These are phyloP conservation scores for Powellomyces hirtus DNA, from an alignment of 192 early-diverging fungal species.

Conservation along the genomic window DNA sequence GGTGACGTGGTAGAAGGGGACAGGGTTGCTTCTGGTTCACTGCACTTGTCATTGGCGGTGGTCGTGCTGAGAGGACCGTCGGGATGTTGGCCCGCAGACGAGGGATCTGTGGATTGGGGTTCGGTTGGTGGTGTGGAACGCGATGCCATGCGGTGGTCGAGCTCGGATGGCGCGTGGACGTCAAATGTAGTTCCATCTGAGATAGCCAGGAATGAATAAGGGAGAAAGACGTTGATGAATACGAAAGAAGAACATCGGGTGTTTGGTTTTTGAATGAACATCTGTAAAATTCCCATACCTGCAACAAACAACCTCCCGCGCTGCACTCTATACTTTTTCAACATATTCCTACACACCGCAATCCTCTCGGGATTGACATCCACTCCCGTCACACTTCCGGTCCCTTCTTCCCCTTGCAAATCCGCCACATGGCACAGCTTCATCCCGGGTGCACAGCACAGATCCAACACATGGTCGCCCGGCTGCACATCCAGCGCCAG, in stretches of 20 bases:
- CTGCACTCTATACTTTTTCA: slow-evolving; percentile 68
- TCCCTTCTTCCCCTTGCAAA: slow-evolving; percentile 36
- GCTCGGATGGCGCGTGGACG: slow-evolving; percentile 61
- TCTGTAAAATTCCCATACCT: slow-evolving; percentile 2
- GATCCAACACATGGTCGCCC: slow-evolving; percentile 85
- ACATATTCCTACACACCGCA: slow-evolving; percentile 67
- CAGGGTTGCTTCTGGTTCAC: too few relatives aligned
- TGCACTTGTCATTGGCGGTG: too few relatives aligned
- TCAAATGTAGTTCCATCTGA: slow-evolving; percentile 84
- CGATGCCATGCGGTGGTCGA: background rate
- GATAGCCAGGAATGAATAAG: too few relatives aligned
- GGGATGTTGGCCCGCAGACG: too few relatives aligned
- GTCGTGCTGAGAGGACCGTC: too few relatives aligned
- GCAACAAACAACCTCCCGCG: slow-evolving; percentile 68
- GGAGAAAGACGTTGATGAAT: too few relatives aligned
- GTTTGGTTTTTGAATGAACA: too few relatives aligned
- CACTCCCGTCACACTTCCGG: slow-evolving; percentile 86
- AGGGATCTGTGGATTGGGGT: too few relatives aligned
- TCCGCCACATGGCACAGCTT: slow-evolving; percentile 85
- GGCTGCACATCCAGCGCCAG: slow-evolving; percentile 68
- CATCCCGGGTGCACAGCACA: slow-evolving; percentile 85
- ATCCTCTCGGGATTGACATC: slow-evolving; percentile 75
- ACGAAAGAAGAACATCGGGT: too few relatives aligned
- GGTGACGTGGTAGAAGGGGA: too few relatives aligned
- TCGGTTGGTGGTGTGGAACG: too few relatives aligned